Percentiles rank a stretch among this genome's conserved stretches.
Evolutionary conservation across 139 green algal species (phyloP).

Genomic region (Chlamydomonas sphaeroides): DNA sequence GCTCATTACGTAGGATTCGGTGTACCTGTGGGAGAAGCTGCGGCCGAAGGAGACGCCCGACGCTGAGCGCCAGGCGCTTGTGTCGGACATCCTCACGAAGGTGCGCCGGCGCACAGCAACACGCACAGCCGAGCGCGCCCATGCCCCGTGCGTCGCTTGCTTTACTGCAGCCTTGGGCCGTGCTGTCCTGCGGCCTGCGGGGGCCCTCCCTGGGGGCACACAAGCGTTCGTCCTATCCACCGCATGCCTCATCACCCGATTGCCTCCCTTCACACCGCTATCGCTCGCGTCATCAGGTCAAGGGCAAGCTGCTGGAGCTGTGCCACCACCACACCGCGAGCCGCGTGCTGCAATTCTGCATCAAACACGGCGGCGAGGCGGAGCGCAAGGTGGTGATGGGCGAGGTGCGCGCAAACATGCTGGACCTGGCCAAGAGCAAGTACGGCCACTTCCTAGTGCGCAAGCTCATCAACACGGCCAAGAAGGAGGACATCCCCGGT

Average conservation of each 20-base stretch:
- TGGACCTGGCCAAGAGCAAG: conserved; percentile 82
- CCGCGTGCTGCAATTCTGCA: conserved; percentile 86
- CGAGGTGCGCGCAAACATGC: conserved; percentile 72
- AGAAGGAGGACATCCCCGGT: conserved; percentile 75
- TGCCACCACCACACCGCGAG: conserved; percentile 81
- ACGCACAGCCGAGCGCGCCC: no score
- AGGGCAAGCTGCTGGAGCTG: conserved; percentile 74
- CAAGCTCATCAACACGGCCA: conserved; percentile 79
- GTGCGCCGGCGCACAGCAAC: conserved; percentile 33
- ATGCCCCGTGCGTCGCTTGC: no score
- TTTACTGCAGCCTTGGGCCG: no score
- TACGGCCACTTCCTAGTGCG: conserved; percentile 87
- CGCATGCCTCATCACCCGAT: no score
- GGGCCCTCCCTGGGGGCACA: no score
- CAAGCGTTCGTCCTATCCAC: no score
- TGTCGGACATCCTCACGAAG: conserved; percentile 66
- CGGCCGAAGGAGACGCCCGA: conserved; percentile 59
- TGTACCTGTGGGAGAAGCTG: conserved; percentile 77
- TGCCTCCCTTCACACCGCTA: no score
- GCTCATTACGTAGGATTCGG: conserved; percentile 46
- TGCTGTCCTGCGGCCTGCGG: no score
- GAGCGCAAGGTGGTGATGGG: conserved; percentile 68
- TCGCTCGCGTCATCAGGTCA: conserved; percentile 53
- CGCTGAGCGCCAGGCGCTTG: conserved; percentile 62
- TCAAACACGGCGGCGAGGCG: conserved; percentile 72